phyloP scores from a whole-genome alignment of 1,139 yeast species.

The Kodamaea arcana region DNA sequence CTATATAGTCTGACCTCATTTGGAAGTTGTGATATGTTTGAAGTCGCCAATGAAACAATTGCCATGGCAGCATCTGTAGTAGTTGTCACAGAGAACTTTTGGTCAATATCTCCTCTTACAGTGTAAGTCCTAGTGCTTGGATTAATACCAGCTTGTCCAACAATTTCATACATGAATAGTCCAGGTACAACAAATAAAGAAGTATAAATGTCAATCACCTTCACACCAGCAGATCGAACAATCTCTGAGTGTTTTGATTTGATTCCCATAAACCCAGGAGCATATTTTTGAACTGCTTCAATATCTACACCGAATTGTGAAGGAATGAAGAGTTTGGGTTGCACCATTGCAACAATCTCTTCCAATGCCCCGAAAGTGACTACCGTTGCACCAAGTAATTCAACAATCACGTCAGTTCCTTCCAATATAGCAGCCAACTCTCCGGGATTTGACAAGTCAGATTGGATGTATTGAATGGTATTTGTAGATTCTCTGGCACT shows the following conservation, averaged over 20 bases:
- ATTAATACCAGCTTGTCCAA: constrained; percentile 37
- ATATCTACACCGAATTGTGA: constrained; percentile 58
- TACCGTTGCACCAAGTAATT: constrained; percentile 32
- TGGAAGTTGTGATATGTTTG: constrained; percentile 39
- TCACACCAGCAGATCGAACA: constrained; percentile 45
- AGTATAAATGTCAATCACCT: constrained; percentile 46
- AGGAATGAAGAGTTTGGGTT: constrained; percentile 55
- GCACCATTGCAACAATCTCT: constrained; percentile 33
- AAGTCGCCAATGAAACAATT: constrained; percentile 31
- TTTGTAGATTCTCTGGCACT: constrained; percentile 32
- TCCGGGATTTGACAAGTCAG: constrained; percentile 22
- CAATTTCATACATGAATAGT: constrained; percentile 28
- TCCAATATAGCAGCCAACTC: constrained; percentile 30
- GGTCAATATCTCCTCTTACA: constrained; percentile 40
- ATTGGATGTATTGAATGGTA: constrained; percentile 37
- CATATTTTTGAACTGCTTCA: constrained; percentile 16
- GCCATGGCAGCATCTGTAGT: constrained; percentile 46
- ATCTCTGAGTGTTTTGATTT: constrained; percentile 39
- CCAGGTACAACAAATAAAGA: constrained; percentile 44
- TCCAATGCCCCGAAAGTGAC: constrained; percentile 21
- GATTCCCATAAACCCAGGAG: constrained; percentile 30
- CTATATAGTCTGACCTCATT: constrained; percentile 44
- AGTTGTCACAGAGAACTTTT: constrained; percentile 30
- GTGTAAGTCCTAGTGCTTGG: constrained; percentile 30
- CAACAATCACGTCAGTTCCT: constrained; percentile 51